Base-by-base conservation (phyloP, 1,284 basidiomycete species). In the Boletus semigastroideus region DNA sequence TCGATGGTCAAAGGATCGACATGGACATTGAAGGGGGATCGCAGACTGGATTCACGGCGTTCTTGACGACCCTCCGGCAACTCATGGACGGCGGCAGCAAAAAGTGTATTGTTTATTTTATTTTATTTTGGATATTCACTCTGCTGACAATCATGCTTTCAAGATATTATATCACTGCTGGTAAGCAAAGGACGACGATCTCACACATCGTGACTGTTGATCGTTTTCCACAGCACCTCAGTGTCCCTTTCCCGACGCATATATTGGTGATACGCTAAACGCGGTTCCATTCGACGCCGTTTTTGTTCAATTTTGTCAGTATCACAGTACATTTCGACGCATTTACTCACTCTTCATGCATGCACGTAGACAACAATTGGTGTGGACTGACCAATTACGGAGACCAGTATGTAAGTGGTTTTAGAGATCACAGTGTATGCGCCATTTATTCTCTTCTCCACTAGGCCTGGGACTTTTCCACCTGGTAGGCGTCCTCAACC, bases 11-110 rank as follows among this genome's bases (percentile, higher is more conserved):
- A n/a, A 84, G 83, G 25, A 71, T 87, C 39, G 85, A 87, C 58
- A 67, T 87, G 42, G 85, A 87, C 57, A 82, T 87, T 50, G 86
- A 87, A 64, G 80, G 82, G 19, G 85, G 84, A 25, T 60, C 69
- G 4, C 74, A 75, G 42, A 71, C 72, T 3, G 78, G 80, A 49
- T 82, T 77, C 62, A 70, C 72, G 16, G 76, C 80, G 0, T 86
- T 87, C 58, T 74, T 85, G 36, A 80, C 69, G 38, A 68, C 73
- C 49, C 73, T 87, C 19, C n/a, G n/a, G n/a, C n/a, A n/a, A n/a
- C n/a, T n/a, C n/a, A n/a, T n/a, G n/a, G n/a, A n/a, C n/a, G n/a
- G n/a, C n/a, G n/a, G n/a, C n/a, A n/a, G n/a, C n/a, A n/a, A n/a
- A n/a, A n/a, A n/a, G n/a, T n/a, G n/a, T n/a, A n/a, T n/a, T n/a